A percentile compares a stretch with the other conserved stretches of the same genome.
phyloP scores from a whole-genome alignment of 164 flowering plant species.

The Berberis thunbergii region DNA sequence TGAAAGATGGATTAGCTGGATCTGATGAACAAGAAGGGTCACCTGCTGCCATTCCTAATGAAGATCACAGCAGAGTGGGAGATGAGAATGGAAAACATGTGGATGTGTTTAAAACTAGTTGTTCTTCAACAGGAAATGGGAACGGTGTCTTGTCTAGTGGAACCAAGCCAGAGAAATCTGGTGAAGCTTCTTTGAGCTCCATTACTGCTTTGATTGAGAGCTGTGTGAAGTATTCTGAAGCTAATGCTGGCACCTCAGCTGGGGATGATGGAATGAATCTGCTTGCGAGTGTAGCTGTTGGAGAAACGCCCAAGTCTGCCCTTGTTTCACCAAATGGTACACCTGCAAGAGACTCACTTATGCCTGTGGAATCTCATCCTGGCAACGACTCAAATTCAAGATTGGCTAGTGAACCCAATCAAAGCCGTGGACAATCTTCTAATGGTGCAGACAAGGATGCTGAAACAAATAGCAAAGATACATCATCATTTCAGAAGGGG shows the following conservation, averaged over 20 bases:
- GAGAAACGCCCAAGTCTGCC: conserved; percentile 57
- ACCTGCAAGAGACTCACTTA: conserved; percentile 28
- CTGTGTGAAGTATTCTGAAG: conserved; percentile 40
- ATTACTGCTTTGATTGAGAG: conserved; percentile 58
- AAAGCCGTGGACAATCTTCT: conserved; percentile 11
- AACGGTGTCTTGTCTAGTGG: conserved; percentile 8
- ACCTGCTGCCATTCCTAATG: conserved; percentile 30
- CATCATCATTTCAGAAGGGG: conserved; percentile 10
- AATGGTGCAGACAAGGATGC: conserved; percentile 16
- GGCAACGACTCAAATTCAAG: conserved; percentile 26
- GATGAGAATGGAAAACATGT: conserved; percentile 18
- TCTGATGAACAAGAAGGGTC: conserved; percentile 53
- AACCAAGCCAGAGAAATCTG: conserved; percentile 27
- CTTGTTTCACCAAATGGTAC: conserved; percentile 37
- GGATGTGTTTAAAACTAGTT: conserved; percentile 12
- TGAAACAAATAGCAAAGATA: conserved; percentile 13
- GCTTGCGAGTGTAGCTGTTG: conserved; percentile 97
- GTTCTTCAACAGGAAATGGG: conserved; percentile 19
- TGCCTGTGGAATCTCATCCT: conserved; percentile 22
- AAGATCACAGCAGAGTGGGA: conserved; percentile 27
- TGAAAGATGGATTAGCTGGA: conserved; percentile 22
- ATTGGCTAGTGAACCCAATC: conserved; percentile 16
- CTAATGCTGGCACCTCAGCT: conserved; percentile 28
- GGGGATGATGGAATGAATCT: conserved; percentile 94
- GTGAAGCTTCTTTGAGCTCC: conserved; percentile 36